These are phyloP conservation scores for Yamadazyma conglobata DNA, from an alignment of 1,139 yeast genomes.

Conservation along the genomic window DNA sequence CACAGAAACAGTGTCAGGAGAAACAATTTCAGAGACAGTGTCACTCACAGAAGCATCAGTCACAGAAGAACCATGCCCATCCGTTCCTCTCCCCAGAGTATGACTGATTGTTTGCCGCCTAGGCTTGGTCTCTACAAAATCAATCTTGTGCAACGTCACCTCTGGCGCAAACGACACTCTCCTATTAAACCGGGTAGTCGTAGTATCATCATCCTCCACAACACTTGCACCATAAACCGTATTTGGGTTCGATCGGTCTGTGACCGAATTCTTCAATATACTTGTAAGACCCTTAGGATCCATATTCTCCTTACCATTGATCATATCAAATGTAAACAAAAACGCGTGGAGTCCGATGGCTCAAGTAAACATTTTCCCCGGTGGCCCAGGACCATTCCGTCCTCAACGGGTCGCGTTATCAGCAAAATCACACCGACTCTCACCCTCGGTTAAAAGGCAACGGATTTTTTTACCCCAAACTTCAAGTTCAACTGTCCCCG, in stretches of 20 bases:
- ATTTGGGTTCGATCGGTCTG: background rate
- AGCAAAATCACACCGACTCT: too few species aligned
- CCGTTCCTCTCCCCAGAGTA: too few species aligned
- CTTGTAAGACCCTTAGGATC: slow-evolving; percentile 13
- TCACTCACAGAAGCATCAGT: background rate
- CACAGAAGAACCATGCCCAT: too few species aligned
- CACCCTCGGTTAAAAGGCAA: too few species aligned
- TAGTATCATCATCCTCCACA: slow-evolving; percentile 8
- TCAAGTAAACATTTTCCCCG: too few species aligned
- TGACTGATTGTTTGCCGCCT: slow-evolving; percentile 16
- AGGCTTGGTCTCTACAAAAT: slow-evolving; percentile 26
- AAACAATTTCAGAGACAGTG: background rate
- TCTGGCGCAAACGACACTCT: slow-evolving; percentile 77
- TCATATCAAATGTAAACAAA: too few species aligned
- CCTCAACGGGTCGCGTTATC: too few species aligned
- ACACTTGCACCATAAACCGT: slow-evolving; percentile 1
- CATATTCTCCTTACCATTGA: slow-evolving; percentile 14
- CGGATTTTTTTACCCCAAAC: slow-evolving; percentile 10
- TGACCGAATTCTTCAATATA: slow-evolving; percentile 7
- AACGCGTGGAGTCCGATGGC: too few species aligned
- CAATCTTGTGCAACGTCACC: slow-evolving; percentile 67
- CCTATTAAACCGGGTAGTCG: slow-evolving; percentile 26
- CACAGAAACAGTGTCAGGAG: too few species aligned
- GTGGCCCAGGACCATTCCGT: too few species aligned
- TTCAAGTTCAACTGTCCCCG: slow-evolving; percentile 1